Base-by-base conservation (phyloP, 2,329 filamentous ascomycete species). In the Apiospora saccharicola region DNA sequence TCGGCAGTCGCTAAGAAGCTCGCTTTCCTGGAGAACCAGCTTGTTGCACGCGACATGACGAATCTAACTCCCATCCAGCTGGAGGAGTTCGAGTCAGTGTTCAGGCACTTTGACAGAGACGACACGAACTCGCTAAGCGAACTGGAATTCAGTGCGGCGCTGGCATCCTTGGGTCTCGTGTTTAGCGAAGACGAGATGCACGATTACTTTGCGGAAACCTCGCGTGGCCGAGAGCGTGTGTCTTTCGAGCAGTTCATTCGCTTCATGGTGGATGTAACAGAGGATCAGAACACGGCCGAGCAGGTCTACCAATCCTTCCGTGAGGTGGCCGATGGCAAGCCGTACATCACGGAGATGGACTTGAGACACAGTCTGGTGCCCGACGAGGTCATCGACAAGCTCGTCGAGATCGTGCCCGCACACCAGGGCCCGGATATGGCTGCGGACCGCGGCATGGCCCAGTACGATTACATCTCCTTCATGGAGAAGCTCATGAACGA, bases 151-250 rank as follows among this genome's bases (percentile, higher is more conserved):
- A 97, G 94, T 70, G 96, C 96, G 3, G 96, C 96, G 1, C 88
- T 99, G 73, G 96, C 96, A n/a, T 97, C 94, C 76, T 87, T 99
- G 51, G 96, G 96, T 0, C 88, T 99, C 7, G 96, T 98, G 6
- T 99, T 98, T 80, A 96, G 97, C 76, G 96, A 98, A 81, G 92
- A 96, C 37, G 96, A 99, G 85, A 99, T 98, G 96, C 96, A 98
- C 81, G 92, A 96, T 70, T 96, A 96, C 77, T 99, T 98, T 83
- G 80, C 93, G 69, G 93, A 96, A 71, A 97, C 95, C n/a, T 95
- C 94, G 75, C 90, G 90, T 49, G 94, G 91, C 47, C 89, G 86
- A 75, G 93, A 92, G 82, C 90, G 93, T 75, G 96, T 99, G 70
- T 96, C 94, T 5, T 99, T 99, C 80, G 96, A 99, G 85, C 96